Evolutionary conservation across 2,329 filamentous ascomycete genomes (phyloP), one percentile per base, ranked within the genome.

Genomic region (Fusarium sp.): DNA sequence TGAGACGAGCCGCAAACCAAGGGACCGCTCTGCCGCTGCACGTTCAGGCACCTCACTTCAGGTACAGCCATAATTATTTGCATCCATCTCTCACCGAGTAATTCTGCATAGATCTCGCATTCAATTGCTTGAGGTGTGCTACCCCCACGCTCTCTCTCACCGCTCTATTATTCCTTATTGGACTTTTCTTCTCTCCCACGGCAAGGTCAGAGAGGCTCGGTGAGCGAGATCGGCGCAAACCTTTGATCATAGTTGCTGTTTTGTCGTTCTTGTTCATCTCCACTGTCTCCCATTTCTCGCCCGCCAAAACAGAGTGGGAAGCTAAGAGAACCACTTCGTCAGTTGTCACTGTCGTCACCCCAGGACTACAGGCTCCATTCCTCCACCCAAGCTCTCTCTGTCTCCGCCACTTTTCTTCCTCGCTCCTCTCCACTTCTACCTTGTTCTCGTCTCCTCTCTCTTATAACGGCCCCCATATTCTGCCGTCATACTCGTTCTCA

Each of bases 331-430:
- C 65, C 67, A 69, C 59, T 67, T 71, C 46, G 35, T 65, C 32
- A 46, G 40, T 69, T 69, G 52, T 70, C 52, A 65, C 69, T 69
- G 66, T 75, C 65, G 72, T 75, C 72, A 74, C 68, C 71, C 56
- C 54, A 52, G 54, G 37, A 62, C 67, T 43, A 49, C 60, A 43
- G 66, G 60, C 62, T 63, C 74, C 75, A 78, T 77, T 78, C 75
- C 67, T 69, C 44, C 72, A 75, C 72, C 70, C 66, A 75, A 77
- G 75, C 75, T 77, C 73, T 75, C 69, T 52, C 52, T 49, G 25
- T 35, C 23, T 59, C 60, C 74, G 72, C 75, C 74, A 77, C 75
- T 75, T 75, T 67, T 72, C 58, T 52, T 44, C 54, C 57, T 61
- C 60, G 42, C 58, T 73, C 63, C 58, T 62, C 64, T 71, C 67